Percentiles rank a stretch among this genome's conserved stretches.
Conservation (phyloP, 2,329 filamentous ascomycete genomes). For the Iodosphaeria phyllophila region DNA sequence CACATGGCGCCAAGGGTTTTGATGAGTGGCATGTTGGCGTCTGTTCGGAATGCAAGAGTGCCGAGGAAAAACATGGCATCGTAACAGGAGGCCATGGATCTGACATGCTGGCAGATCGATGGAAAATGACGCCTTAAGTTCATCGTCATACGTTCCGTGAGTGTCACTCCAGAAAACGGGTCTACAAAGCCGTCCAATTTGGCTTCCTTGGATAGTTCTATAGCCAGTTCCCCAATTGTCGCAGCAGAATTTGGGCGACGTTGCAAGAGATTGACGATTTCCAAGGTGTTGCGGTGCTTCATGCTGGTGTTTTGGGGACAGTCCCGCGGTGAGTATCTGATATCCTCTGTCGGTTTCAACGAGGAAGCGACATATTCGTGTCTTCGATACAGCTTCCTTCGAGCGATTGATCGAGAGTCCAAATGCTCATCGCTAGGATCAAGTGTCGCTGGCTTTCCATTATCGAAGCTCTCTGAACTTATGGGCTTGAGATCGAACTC, state of each 20-base stretch:
- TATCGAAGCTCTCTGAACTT: no score
- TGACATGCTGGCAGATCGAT: slow-evolving; percentile 7
- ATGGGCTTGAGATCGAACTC: background rate
- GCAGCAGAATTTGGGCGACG: slow-evolving; percentile 5
- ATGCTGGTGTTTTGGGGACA: slow-evolving; percentile 3
- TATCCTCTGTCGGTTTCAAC: slow-evolving; percentile 3
- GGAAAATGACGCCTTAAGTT: slow-evolving; percentile 10
- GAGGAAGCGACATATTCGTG: no score
- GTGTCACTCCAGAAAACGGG: slow-evolving; percentile 6
- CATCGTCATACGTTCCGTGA: slow-evolving; percentile 8
- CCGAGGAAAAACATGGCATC: slow-evolving; percentile 10
- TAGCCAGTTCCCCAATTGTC: slow-evolving; percentile 6
- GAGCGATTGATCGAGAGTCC: no score
- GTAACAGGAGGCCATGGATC: slow-evolving; percentile 2
- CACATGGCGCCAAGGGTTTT: slow-evolving; percentile 22
- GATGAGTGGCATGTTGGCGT: slow-evolving; percentile 9
- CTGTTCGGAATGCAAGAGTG: slow-evolving; percentile 8
- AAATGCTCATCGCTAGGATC: no score
- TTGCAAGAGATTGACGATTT: slow-evolving; percentile 4
- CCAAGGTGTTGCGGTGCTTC: slow-evolving; percentile 7
- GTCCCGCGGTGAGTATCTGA: slow-evolving; percentile 6
- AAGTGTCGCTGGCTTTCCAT: no score
- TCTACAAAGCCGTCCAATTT: slow-evolving; percentile 7
- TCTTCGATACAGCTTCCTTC: no score
- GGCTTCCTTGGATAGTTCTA: slow-evolving; percentile 6